phyloP scores from a whole-genome alignment of 306 rosid genomes.

The Rubus parviflorus region DNA sequence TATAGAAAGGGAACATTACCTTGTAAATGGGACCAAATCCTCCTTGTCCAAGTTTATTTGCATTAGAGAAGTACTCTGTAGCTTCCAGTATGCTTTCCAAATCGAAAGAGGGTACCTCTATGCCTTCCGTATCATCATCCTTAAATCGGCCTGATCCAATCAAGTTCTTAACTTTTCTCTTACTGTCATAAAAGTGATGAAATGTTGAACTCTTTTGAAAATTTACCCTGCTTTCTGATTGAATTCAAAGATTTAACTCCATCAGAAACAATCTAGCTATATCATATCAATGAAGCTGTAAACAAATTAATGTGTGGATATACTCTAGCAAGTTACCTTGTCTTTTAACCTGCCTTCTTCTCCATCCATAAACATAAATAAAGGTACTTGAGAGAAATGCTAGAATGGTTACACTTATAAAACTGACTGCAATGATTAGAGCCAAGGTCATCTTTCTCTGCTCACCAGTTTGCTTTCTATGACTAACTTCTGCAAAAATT shows the following conservation, averaged over 20 bases:
- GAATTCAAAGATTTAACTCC: slow-evolving; percentile 34
- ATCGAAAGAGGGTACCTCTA: slow-evolving; percentile 65
- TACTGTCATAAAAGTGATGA: slow-evolving; percentile 46
- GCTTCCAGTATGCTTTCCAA: slow-evolving; percentile 59
- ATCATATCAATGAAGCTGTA: slow-evolving; percentile 10
- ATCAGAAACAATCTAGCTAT: not conserved
- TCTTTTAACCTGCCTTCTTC: slow-evolving; percentile 38
- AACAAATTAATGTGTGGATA: not conserved
- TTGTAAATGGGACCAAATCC: slow-evolving; percentile 79
- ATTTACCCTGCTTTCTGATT: slow-evolving; percentile 49
- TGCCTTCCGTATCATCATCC: slow-evolving; percentile 55
- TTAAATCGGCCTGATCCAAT: slow-evolving; percentile 55
- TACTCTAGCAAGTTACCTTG: slow-evolving; percentile 43
- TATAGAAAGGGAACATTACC: slow-evolving; percentile 30
- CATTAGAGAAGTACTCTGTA: slow-evolving; percentile 51
- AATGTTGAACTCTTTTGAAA: slow-evolving; percentile 43
- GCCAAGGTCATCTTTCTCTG: slow-evolving; percentile 35
- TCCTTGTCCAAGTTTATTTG: slow-evolving; percentile 79
- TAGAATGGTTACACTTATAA: slow-evolving; percentile 34
- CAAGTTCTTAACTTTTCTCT: slow-evolving; percentile 37
- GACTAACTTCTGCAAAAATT: slow-evolving; percentile 35
- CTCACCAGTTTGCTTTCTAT: slow-evolving; percentile 27
- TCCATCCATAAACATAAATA: slow-evolving; percentile 42
- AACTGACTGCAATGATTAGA: slow-evolving; percentile 40
- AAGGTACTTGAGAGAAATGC: slow-evolving; percentile 47